Conservation (phyloP, 2,329 filamentous ascomycete genomes). For the Alternaria ethzedia region DNA sequence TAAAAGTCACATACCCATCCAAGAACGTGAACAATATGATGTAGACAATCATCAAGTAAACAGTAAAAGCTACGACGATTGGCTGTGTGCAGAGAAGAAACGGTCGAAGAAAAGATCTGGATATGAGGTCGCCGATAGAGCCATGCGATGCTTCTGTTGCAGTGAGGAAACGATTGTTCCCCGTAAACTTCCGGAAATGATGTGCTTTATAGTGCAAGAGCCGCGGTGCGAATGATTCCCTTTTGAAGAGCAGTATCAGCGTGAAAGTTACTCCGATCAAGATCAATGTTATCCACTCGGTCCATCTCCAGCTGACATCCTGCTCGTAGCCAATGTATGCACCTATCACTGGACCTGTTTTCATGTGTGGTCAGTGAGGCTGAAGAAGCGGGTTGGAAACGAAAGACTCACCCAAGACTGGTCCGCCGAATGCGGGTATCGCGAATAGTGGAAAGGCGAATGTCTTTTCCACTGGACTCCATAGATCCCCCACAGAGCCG, state of each 20-base stretch:
- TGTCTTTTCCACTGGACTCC: conserved; percentile 27
- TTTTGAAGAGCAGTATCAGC: conserved; percentile 21
- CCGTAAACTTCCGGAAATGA: conserved; percentile 34
- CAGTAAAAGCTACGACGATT: conserved; percentile 56
- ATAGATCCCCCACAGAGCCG: conserved; percentile 28
- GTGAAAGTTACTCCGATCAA: conserved; percentile 20
- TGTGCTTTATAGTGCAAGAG: conserved; percentile 44
- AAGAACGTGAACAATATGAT: conserved; percentile 63
- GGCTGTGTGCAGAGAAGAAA: conserved; percentile 52
- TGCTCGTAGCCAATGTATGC: conserved; percentile 27
- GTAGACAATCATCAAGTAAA: conserved; percentile 63
- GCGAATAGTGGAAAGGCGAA: conserved; percentile 38
- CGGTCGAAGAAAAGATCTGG: conserved; percentile 49
- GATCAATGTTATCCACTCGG: conserved; percentile 35
- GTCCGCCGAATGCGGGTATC: conserved; percentile 17
- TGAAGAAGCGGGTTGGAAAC: neutral
- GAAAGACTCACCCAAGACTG: conserved; percentile 18
- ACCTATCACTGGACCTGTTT: conserved; percentile 55
- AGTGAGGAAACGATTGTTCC: conserved; percentile 54
- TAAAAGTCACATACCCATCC: conserved; percentile 53
- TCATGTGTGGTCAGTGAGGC: neutral
- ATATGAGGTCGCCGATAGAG: conserved; percentile 37
- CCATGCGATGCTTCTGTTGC: conserved; percentile 55
- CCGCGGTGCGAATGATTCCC: conserved; percentile 29
- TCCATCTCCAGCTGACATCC: conserved; percentile 35